These are phyloP conservation scores for Eleusine coracana DNA, from an alignment of 176 grass and related monocot genomes.

Conservation along the genomic window DNA sequence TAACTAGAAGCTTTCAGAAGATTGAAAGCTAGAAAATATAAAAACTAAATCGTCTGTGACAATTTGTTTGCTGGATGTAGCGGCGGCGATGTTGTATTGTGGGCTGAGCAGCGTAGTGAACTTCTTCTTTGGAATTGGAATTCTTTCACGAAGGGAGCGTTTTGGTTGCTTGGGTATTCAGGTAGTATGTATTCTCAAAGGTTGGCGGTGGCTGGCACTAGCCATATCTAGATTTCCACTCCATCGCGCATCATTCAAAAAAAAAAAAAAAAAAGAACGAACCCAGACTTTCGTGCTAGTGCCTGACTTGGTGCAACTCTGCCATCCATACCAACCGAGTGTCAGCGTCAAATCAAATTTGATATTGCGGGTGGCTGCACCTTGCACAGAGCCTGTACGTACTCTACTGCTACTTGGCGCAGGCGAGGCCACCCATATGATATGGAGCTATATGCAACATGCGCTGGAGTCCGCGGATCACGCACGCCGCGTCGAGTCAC, in stretches of 20 bases:
- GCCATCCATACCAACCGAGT: conserved; percentile 1
- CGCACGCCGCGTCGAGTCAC: not conserved
- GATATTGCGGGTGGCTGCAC: conserved; percentile 8
- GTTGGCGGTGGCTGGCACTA: not conserved
- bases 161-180: not conserved
- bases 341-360: not conserved
- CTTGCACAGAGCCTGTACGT: not conserved
- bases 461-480: not conserved
- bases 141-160: not conserved
- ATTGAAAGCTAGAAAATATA: too few species aligned
- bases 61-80: too few species aligned
- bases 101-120: not conserved
- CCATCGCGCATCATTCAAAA: not conserved
- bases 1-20: too few species aligned
- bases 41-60: too few species aligned
- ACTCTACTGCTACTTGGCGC: not conserved
- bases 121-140: not conserved
- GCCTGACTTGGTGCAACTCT: conserved; percentile 26
- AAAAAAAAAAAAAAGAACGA: not conserved
- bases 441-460: not conserved
- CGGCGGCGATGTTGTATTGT: too few species aligned
- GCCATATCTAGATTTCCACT: conserved; percentile 8
- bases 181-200: not conserved
- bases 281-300: not conserved
- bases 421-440: not conserved